These are phyloP conservation scores for Syzygium aqueum DNA, from an alignment of 345 rosid species.

Conservation along the genomic window DNA sequence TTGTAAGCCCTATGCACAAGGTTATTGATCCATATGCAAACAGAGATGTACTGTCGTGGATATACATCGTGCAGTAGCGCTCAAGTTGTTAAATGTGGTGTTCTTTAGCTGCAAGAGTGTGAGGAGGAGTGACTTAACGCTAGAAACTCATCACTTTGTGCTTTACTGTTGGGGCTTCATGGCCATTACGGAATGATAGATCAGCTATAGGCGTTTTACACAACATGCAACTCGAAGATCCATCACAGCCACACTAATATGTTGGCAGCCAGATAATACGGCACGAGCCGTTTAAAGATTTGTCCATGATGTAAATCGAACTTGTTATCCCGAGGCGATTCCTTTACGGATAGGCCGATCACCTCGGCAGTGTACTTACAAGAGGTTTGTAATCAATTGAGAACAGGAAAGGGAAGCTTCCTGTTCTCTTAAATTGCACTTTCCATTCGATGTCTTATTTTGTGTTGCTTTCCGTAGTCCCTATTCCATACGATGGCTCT, in stretches of 20 bases:
- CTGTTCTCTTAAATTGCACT: neutral
- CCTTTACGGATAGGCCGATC: neutral
- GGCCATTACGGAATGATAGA: neutral
- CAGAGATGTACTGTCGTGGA: neutral
- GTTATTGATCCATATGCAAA: neutral
- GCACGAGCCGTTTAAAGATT: neutral
- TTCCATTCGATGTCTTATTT: neutral
- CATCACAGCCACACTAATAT: neutral
- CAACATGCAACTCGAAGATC: fast-evolving
- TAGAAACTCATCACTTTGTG: neutral
- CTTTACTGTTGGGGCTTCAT: neutral
- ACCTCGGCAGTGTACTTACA: neutral
- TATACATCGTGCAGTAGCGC: neutral
- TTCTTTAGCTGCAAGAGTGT: neutral
- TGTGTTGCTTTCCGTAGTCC: neutral
- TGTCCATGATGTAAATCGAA: neutral
- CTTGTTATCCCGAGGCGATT: fast-evolving
- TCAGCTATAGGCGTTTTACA: neutral
- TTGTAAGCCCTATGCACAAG: neutral
- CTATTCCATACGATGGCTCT: neutral
- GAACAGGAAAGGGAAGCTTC: neutral
- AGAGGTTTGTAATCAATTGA: neutral
- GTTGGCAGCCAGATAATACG: fast-evolving
- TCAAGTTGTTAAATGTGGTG: neutral
- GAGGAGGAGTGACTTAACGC: neutral